These are phyloP conservation scores for Zelopaecilomyces penicillatus DNA, from an alignment of 2,329 filamentous ascomycete genomes.

Conservation along the genomic window DNA sequence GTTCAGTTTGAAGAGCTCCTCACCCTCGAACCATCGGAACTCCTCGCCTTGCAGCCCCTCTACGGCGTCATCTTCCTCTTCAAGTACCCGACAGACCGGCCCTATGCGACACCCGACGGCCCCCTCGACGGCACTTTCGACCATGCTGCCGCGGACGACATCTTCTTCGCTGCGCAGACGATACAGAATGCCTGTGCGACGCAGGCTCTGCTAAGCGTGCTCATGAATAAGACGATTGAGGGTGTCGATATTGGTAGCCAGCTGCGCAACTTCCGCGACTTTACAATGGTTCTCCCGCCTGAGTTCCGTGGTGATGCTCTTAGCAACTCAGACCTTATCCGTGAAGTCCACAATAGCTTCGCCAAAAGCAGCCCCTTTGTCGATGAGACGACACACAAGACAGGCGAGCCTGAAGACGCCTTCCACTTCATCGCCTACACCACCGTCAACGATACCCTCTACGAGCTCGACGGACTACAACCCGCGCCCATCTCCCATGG, in stretches of 20 bases:
- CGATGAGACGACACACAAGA: conserved; percentile 64
- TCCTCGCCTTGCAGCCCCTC: conserved; percentile 64
- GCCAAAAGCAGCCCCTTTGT: conserved; percentile 82
- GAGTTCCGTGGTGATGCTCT: conserved; percentile 58
- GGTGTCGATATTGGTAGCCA: conserved; percentile 63
- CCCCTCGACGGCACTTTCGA: conserved; percentile 81
- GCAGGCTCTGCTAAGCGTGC: conserved; percentile 83
- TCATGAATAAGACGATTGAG: conserved; percentile 68
- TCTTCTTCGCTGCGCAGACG: conserved; percentile 95
- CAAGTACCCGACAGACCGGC: conserved; percentile 75
- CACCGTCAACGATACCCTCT: conserved; percentile 67
- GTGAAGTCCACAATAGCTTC: conserved; percentile 82
- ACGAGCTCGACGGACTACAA: conserved; percentile 93
- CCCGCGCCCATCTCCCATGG: conserved; percentile 89
- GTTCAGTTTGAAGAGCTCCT: conserved; percentile 97
- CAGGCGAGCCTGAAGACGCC: conserved; percentile 70
- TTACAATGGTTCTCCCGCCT: conserved; percentile 73
- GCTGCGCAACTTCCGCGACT: conserved; percentile 75
- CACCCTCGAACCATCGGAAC: conserved; percentile 69
- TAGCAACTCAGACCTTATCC: conserved; percentile 58
- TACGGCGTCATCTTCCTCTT: conserved; percentile 99
- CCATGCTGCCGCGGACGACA: conserved; percentile 58
- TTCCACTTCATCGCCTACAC: conserved; percentile 99
- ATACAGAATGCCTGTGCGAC: conserved; percentile 99
- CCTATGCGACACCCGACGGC: conserved; percentile 48